Conservation (phyloP, 2,329 filamentous ascomycete genomes). For the Aspergillus tubingensis region DNA sequence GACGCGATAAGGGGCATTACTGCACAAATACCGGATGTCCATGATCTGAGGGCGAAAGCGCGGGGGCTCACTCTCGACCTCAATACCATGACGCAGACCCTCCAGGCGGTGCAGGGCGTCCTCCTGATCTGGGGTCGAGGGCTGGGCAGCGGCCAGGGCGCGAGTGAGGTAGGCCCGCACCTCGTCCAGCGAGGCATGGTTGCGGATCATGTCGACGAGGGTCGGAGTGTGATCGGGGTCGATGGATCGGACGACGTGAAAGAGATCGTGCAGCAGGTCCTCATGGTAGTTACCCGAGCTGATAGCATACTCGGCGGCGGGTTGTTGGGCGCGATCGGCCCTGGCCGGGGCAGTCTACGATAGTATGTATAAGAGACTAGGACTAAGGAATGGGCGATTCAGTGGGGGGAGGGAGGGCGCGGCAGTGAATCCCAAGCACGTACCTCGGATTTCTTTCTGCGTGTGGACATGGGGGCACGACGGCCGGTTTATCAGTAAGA, state of each 20-base stretch:
- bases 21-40: slow-evolving; percentile 30
- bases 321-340: background rate
- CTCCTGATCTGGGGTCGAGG: slow-evolving; percentile 6
- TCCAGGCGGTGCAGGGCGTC: slow-evolving; percentile 15
- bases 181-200: slow-evolving; percentile 27
- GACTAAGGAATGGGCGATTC: no score
- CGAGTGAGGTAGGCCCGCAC: slow-evolving; percentile 28
- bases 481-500: no score
- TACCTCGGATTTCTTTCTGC: background rate
- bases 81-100: slow-evolving; percentile 18
- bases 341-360: background rate
- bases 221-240: slow-evolving; percentile 21
- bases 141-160: slow-evolving; percentile 13
- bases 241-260: slow-evolving; percentile 28
- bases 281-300: slow-evolving; percentile 24
- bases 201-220: slow-evolving; percentile 31
- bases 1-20: slow-evolving; percentile 25
- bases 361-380: no score
- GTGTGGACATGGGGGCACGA: background rate
- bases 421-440: background rate
- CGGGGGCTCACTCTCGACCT: slow-evolving; percentile 23
- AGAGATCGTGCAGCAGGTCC: slow-evolving; percentile 31
- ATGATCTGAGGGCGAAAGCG: slow-evolving; percentile 27
- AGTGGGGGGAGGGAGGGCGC: background rate
- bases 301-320: background rate